A percentile compares a stretch with the other conserved stretches of the same genome.
phyloP scores from a whole-genome alignment of 176 grass and related monocot genomes.

The Eragrostis curvula region DNA sequence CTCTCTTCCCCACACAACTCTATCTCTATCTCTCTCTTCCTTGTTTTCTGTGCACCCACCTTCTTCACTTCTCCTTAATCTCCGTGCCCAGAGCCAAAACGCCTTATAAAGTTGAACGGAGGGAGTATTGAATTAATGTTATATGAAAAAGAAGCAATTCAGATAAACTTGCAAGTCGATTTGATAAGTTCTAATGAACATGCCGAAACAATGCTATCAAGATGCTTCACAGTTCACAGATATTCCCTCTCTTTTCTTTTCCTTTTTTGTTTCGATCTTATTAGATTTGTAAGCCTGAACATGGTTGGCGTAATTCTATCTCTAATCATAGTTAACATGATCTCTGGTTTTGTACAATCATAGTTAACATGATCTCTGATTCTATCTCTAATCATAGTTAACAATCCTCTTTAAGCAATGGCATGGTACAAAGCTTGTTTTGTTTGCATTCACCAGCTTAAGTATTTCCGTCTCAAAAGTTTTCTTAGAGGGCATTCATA shows the following conservation, averaged over 20 bases:
- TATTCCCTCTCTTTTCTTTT: not conserved
- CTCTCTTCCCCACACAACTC: no score
- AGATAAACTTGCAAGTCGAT: not conserved
- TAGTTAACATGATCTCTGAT: not conserved
- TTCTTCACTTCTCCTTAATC: no score
- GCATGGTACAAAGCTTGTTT: not conserved
- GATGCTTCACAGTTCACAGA: constrained; percentile 2
- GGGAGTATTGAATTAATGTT: not conserved
- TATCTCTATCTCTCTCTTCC: no score
- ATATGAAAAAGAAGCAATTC: not conserved
- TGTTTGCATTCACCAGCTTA: not conserved
- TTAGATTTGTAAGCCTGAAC: not conserved
- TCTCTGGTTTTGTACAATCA: not conserved
- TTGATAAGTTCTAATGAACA: not conserved
- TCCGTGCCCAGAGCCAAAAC: no score
- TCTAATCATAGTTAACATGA: not conserved
- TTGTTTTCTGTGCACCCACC: no score
- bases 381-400: not conserved
- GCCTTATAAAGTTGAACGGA: no score
- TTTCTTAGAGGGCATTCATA: not conserved
- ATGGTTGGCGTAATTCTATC: not conserved
- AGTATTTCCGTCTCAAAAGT: not conserved
- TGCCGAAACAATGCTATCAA: not conserved
- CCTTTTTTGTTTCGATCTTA: not conserved
- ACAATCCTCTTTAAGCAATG: not conserved